phyloP scores from a whole-genome alignment of 1,284 basidiomycete genomes.

The Acaromyces ingoldii region DNA sequence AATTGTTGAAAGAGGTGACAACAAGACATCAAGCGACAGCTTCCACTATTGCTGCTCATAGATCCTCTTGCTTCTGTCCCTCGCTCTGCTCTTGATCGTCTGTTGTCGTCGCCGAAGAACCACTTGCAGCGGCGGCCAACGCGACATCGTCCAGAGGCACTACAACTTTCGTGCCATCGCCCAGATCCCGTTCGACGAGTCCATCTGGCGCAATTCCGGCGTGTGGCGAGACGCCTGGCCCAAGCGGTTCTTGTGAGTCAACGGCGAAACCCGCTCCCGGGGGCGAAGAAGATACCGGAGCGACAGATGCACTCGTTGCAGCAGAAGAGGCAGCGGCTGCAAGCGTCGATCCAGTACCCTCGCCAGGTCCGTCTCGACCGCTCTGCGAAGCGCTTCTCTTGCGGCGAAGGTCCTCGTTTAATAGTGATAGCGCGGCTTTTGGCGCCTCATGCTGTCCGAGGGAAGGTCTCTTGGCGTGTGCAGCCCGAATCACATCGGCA shows the following conservation, averaged over 20 bases:
- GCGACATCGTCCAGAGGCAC: slow-evolving; percentile 48
- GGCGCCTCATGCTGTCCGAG: slow-evolving; percentile 22
- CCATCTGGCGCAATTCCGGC: slow-evolving; percentile 24
- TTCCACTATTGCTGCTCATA: too few relatives aligned
- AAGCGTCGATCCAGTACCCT: too few relatives aligned
- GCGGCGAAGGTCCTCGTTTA: too few relatives aligned
- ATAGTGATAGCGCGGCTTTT: not conserved
- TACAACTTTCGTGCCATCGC: slow-evolving; percentile 37
- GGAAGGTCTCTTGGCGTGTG: slow-evolving; percentile 27
- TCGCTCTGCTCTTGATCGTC: too few relatives aligned
- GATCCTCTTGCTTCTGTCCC: too few relatives aligned
- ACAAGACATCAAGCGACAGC: too few relatives aligned
- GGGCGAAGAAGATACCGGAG: slow-evolving; percentile 8
- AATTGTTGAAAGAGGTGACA: too few relatives aligned
- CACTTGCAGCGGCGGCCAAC: too few relatives aligned
- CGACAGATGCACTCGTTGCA: not conserved
- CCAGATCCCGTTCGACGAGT: slow-evolving; percentile 33
- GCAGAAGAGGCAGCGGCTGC: not conserved
- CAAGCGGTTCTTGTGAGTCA: slow-evolving; percentile 23
- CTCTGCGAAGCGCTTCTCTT: too few relatives aligned
- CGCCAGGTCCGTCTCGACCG: too few relatives aligned
- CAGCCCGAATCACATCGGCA: slow-evolving; percentile 14
- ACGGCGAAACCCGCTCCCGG: slow-evolving; percentile 12
- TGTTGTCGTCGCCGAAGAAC: too few relatives aligned
- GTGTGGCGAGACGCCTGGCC: slow-evolving; percentile 28